Evolutionary conservation across 495 filamentous ascomycete species (phyloP).

Genomic region (Xylaria grammica): DNA sequence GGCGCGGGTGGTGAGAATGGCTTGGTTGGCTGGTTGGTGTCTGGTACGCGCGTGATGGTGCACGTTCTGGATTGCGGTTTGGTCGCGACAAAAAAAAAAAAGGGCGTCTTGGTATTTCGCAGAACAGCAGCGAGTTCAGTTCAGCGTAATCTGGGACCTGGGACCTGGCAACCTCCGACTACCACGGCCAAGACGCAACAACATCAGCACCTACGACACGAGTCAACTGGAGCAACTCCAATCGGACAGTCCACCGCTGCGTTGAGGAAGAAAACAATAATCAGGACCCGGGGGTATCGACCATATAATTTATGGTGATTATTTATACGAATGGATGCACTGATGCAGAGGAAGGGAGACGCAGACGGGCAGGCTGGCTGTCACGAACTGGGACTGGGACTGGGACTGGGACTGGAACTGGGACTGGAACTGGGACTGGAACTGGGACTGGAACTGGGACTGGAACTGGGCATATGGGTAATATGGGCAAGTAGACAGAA

Average conservation of each 20-base stretch:
- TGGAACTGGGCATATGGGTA: background rate
- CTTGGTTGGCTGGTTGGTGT: conserved; percentile 5
- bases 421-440: background rate
- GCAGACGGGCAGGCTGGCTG: conserved; percentile 2
- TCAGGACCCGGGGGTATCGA: background rate
- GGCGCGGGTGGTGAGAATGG: conserved; percentile 2
- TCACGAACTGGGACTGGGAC: conserved; percentile 8
- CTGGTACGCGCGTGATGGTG: conserved; percentile 20
- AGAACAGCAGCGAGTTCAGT: background rate
- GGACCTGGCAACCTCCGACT: conserved; percentile 24
- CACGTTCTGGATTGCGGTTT: conserved; percentile 18
- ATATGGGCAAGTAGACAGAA: background rate
- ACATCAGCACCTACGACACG: conserved; percentile 9
- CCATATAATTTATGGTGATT: background rate
- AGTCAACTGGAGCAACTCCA: background rate
- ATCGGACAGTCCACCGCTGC: conserved; percentile 8
- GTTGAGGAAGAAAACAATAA: background rate
- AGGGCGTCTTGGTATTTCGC: background rate
- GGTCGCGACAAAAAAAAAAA: conserved; percentile 17
- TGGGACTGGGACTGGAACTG: background rate
- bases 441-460: background rate
- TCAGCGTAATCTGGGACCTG: background rate
- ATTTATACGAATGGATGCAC: conserved; percentile 4
- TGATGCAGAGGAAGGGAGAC: conserved; percentile 6
- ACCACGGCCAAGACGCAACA: conserved; percentile 12